phyloP scores from a whole-genome alignment of 2,329 filamentous ascomycete genomes.

The Ophiostoma sp. region DNA sequence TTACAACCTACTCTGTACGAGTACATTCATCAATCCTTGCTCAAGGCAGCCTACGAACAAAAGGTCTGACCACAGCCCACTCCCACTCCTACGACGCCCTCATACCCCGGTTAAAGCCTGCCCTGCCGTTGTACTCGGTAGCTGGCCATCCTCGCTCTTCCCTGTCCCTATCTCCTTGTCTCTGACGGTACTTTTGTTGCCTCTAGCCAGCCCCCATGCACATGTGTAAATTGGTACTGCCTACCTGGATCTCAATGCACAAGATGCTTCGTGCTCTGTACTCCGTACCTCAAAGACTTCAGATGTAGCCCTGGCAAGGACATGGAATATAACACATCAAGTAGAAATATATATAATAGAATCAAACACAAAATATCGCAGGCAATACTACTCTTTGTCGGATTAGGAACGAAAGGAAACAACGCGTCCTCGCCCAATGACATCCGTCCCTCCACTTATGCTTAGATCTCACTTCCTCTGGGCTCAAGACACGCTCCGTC shows the following conservation, averaged over 20 bases:
- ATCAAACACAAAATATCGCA: neutral
- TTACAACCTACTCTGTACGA: too few species aligned
- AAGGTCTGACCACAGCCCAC: conserved; percentile 8
- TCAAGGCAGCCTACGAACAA: neutral
- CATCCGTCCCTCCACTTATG: conserved; percentile 16
- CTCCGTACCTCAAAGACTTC: neutral
- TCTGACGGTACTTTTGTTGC: neutral
- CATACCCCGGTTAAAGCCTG: neutral
- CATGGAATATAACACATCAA: neutral
- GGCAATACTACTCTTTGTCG: neutral
- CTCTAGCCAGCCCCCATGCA: neutral
- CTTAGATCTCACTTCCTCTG: neutral
- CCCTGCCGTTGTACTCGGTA: conserved; percentile 1
- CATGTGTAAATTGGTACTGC: neutral
- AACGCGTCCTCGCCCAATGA: conserved; percentile 20
- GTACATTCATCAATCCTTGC: too few species aligned
- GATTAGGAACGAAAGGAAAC: conserved; percentile 9
- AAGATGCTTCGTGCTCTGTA: neutral
- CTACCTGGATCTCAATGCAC: neutral
- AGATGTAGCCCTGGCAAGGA: neutral
- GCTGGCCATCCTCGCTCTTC: neutral
- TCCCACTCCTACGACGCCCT: neutral
- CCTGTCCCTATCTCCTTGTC: neutral
- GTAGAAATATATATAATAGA: neutral
- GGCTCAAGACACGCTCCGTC: neutral